These are phyloP conservation scores for Didymella arachidicola DNA, from an alignment of 2,329 filamentous ascomycete genomes.

Conservation along the genomic window DNA sequence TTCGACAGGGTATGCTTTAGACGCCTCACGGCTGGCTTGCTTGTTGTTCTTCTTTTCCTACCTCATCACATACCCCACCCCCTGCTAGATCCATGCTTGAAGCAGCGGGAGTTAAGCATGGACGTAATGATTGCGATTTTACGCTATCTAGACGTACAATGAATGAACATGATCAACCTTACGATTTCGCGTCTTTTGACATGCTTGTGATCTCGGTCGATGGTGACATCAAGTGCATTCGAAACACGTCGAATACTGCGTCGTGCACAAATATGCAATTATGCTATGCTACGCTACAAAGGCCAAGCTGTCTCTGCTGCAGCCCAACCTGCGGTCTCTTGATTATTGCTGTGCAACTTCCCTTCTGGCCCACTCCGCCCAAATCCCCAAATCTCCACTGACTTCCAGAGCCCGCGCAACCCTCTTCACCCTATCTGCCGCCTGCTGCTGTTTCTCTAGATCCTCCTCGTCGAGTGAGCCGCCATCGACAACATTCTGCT, in stretches of 20 bases:
- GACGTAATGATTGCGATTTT: conserved; percentile 21
- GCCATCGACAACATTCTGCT: conserved; percentile 60
- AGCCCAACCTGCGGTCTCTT: too few species aligned
- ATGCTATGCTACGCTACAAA: neutral
- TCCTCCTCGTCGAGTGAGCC: conserved; percentile 32
- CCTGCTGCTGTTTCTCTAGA: conserved; percentile 36
- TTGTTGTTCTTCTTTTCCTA: conserved; percentile 15
- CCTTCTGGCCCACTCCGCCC: conserved; percentile 59
- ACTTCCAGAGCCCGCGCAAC: conserved; percentile 57
- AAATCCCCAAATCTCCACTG: conserved; percentile 59
- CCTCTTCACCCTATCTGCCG: conserved; percentile 40
- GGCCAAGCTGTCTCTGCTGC: neutral
- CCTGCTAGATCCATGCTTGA: conserved; percentile 27
- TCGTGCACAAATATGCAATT: too few species aligned
- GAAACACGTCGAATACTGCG: too few species aligned
- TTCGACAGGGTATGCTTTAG: neutral
- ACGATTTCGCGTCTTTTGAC: neutral
- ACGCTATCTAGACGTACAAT: conserved; percentile 23
- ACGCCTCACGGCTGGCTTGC: conserved; percentile 10
- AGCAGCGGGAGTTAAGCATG: conserved; percentile 25
- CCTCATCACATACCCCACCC: conserved; percentile 22
- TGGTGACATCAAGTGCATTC: too few species aligned
- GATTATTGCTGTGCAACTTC: conserved; percentile 20
- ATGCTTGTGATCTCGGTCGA: too few species aligned
- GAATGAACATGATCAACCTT: conserved; percentile 22